Evolutionary conservation across 257 asterid genomes (phyloP).

Genomic region (Solanum chilense): DNA sequence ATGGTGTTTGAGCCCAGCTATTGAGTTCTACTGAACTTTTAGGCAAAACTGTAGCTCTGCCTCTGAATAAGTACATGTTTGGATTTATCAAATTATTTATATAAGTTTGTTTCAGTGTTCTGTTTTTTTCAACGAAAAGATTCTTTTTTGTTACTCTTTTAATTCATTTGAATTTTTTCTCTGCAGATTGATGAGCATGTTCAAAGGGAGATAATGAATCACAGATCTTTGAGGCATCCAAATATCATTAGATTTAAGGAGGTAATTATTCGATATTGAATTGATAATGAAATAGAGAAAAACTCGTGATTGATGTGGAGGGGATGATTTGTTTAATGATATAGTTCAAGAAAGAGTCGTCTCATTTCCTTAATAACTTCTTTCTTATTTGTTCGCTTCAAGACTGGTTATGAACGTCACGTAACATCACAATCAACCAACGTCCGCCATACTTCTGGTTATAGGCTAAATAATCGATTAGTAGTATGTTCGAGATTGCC

Average conservation of each 20-base stretch:
- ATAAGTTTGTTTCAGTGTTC: neutral
- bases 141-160: neutral
- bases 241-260: constrained; percentile 41
- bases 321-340: neutral
- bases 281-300: neutral
- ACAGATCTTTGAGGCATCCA: constrained; percentile 38
- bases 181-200: constrained; percentile 52
- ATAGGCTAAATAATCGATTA: neutral
- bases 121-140: neutral
- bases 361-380: neutral
- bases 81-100: too few species aligned
- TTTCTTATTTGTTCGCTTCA: neutral
- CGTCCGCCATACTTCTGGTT: neutral
- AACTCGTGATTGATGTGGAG: neutral
- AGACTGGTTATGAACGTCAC: neutral
- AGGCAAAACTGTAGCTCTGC: too few species aligned
- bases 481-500: neutral
- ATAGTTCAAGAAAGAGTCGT: neutral
- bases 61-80: too few species aligned
- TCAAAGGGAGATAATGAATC: constrained; percentile 50
- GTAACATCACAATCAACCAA: neutral
- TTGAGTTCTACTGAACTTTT: too few species aligned
- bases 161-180: neutral
- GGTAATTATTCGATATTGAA: constrained; percentile 4
- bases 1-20: neutral